Base-by-base conservation (phyloP, 1,139 yeast genomes). In the Candida tropicalis region DNA sequence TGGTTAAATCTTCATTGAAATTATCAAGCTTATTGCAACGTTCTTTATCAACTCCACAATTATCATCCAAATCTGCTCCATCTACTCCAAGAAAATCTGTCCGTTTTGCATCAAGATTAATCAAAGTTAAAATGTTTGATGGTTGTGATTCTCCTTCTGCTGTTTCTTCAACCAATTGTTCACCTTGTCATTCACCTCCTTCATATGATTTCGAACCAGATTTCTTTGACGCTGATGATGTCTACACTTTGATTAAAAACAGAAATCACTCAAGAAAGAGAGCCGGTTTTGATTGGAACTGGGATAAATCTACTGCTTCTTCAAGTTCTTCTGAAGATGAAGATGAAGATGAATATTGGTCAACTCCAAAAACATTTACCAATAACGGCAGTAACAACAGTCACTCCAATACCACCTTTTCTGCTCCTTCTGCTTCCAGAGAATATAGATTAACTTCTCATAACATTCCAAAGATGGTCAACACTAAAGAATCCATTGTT, bases 101-200 rank as follows among this genome's bases (percentile, higher is more conserved):
- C 16, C 52, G 73, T 20, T 70, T 70, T 57, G 75, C 75, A 3
- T 51, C 65, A 22, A 52, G 68, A 29, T 58, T 70, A 41, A 65
- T 65, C 31, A 67, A 69, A 40, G 60, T 72, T 49, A 70, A 68
- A 52, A 64, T 62, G 62, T 73, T 73, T 53, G 68, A 71, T 48
- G 76, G 75, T 2, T 55, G 56, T n/a, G 75, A 69, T 38, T 61
- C 70, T 37, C 77, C 77, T 1, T 56, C 65, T 13, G 56, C 67
- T 2, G 75, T 73, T 2, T 66, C 73, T 10, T 60, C 66, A 11
- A 50, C 55, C 18, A 63, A 63, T 24, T 60, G 57, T 47, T 58
- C 71, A 18, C 76, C 76, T 1, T 43, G 59, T 31, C 64, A 62
- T 33, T 67, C 75, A 3, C 74, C 74, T 1, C 58, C 59, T 17